Base-by-base conservation (phyloP, 805 yeast species). In the Cyberlindnera euphorbiiphila region DNA sequence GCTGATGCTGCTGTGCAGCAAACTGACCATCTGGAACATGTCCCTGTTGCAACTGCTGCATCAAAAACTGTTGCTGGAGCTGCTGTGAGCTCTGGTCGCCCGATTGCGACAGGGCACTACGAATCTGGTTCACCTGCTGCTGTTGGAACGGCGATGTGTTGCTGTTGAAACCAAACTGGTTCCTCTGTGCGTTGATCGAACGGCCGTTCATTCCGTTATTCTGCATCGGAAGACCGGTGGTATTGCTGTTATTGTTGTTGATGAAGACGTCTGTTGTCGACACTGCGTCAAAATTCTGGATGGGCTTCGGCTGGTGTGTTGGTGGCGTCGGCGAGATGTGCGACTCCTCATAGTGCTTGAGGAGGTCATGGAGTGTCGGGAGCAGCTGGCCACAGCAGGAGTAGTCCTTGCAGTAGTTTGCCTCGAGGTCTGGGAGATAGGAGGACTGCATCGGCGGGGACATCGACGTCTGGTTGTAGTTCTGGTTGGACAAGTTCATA, bases 381-480 rank as follows among this genome's bases (percentile, higher is more conserved):
- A 93, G 71, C 29, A 82, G 68, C 57, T 85, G 83, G 20, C 98
- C 98, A 66, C 98, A 93, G 64, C 98, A 93, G 35, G 87, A 78
- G 64, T 93, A 93, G 66, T 93, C 98, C 61, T 85, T 85, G 62
- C 98, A 93, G 63, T 91, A 93, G 60, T 89, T 89, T 9, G 96
- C 95, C 62, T 91, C 98, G 42, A 91, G 69, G 54, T 85, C 86
- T 14, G 98, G 96, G 44, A 93, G 70, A 59, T 91, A 93, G 8
- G 93, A 76, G 19, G 91, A 77, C 42, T 76, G 72, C 40, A 76
- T 66, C 16, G 81, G 74, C 25, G 85, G 86, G 37, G 87, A 85
- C 49, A 57, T 43, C 9, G 47, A 37, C 1, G 41, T 40, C 27
- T 47, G 50, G 27, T 29, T 50, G 49, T 21, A 36, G 32, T 37